Conservation (phyloP, 2,329 filamentous ascomycete species). For the Pyrenophora graminea region DNA sequence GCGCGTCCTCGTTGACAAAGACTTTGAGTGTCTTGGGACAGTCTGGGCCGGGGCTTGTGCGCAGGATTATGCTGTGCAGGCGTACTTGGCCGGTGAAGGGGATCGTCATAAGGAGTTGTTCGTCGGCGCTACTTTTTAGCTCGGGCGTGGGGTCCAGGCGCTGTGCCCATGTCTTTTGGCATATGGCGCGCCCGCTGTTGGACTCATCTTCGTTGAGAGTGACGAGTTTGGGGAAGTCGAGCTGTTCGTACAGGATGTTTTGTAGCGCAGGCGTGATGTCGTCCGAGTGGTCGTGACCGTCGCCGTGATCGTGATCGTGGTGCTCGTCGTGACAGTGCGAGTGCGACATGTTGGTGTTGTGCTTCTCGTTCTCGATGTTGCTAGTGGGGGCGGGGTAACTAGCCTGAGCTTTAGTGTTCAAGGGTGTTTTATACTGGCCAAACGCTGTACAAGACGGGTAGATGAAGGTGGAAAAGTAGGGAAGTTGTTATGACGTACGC, state of each 20-base stretch:
- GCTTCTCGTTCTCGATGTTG: slow-evolving; percentile 11
- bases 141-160: slow-evolving; percentile 72
- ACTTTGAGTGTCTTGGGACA: slow-evolving; percentile 85
- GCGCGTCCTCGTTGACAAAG: slow-evolving; percentile 77
- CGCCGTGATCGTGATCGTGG: slow-evolving; percentile 34
- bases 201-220: slow-evolving; percentile 80
- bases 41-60: slow-evolving; percentile 70
- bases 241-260: slow-evolving; percentile 86
- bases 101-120: slow-evolving; percentile 89
- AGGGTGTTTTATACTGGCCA: background rate
- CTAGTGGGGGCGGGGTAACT: slow-evolving; percentile 37
- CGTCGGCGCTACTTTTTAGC: slow-evolving; percentile 83
- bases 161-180: slow-evolving; percentile 91
- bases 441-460: background rate
- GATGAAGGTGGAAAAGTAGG: background rate
- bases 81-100: slow-evolving; percentile 95
- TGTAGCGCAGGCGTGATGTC: slow-evolving; percentile 92
- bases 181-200: slow-evolving; percentile 71
- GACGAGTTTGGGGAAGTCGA: slow-evolving; percentile 82
- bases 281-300: slow-evolving; percentile 80
- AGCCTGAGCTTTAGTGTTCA: slow-evolving; percentile 20
- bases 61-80: slow-evolving; percentile 84
- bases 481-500: slow-evolving; percentile 7
- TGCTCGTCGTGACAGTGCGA: slow-evolving; percentile 34
- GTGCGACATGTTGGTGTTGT: slow-evolving; percentile 14